Evolutionary conservation across 192 early-diverging fungal genomes (phyloP), one percentile per base, ranked within the genome.

Genomic region (Oehlia diaphana): DNA sequence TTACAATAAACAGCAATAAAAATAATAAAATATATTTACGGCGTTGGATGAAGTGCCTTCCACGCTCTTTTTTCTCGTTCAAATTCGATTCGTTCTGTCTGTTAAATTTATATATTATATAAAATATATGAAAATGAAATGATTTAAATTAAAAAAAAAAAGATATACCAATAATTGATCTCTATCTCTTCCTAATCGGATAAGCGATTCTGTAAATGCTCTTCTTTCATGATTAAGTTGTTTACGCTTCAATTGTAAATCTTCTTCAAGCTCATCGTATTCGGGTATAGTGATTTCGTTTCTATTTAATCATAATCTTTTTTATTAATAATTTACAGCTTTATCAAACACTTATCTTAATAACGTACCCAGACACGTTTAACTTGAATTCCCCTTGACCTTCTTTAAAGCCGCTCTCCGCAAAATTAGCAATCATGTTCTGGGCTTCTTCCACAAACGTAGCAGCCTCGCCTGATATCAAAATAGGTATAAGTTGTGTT

Each of bases 61-160:
- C 73, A 74, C 49, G n/a, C 26, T 62, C 73, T 50, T 8, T 74
- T 74, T 74, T 74, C 73, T 10, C 7, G 47, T 61, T 74, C 73
- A 74, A 74, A 74, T 7, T 74, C 73, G 37, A 74, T 47, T 31
- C 73, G 8, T 58, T 74, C 73, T 74, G 62, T 37, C 73, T 74
- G 50, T 74, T 74, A 50, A 58, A 50, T 31, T 28, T 8, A 28
- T 39, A 72, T 72, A 9, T 35, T 26, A 72, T 47, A 49, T 71
- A 10, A 39, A 31, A 39, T 47, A 47, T 47, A 47, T 47, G 10
- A 47, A 47, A 21, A 35, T 42, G 31, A 23, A 44, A n/a, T 0
- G 21, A 31, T 4, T 16, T 23, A 14, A 44, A 9, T 9, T 26
- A 53, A 16, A 21, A 19, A 26, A 58, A 74, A 10, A 42, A 37